Conservation (phyloP, 176 grass and related monocot genomes). For the Ensete glaucum region DNA sequence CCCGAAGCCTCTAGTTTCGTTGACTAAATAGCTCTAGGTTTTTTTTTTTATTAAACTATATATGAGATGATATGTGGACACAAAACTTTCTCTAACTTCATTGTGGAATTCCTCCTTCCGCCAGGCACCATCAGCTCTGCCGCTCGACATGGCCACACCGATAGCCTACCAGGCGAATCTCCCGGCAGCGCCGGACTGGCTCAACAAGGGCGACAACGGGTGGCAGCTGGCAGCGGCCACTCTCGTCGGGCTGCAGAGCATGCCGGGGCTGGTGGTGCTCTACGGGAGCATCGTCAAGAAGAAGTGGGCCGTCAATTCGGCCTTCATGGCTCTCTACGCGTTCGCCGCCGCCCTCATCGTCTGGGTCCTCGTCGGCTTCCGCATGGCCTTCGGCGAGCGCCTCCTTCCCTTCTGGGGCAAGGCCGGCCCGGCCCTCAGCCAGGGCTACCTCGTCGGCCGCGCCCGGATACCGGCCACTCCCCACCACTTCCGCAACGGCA, state of each 20-base stretch:
- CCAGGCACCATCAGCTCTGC: neutral
- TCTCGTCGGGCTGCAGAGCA: conserved; percentile 38
- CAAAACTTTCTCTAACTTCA: too few species aligned
- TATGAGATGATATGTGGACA: too few species aligned
- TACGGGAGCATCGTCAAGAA: conserved; percentile 20
- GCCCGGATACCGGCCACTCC: neutral
- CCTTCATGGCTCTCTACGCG: conserved; percentile 16
- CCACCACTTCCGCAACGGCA: conserved; percentile 9
- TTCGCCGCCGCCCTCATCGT: conserved; percentile 8
- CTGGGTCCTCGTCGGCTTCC: conserved; percentile 8
- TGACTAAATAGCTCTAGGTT: too few species aligned
- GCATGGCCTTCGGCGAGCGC: conserved; percentile 17
- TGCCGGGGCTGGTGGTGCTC: conserved; percentile 13
- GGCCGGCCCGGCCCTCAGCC: conserved; percentile 3
- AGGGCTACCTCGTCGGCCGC: conserved; percentile 15
- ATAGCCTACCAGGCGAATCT: conserved; percentile 1
- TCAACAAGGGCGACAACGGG: conserved; percentile 93
- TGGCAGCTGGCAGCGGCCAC: conserved; percentile 80
- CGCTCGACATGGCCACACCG: neutral
- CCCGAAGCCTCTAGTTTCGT: too few species aligned
- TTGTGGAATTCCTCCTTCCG: too few species aligned
- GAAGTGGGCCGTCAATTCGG: conserved; percentile 17
- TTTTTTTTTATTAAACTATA: too few species aligned
- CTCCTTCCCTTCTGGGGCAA: conserved; percentile 17
- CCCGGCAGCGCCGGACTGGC: conserved; percentile 40